Conservation (phyloP, 768 basidiomycete genomes). For the Mycena floridula region DNA sequence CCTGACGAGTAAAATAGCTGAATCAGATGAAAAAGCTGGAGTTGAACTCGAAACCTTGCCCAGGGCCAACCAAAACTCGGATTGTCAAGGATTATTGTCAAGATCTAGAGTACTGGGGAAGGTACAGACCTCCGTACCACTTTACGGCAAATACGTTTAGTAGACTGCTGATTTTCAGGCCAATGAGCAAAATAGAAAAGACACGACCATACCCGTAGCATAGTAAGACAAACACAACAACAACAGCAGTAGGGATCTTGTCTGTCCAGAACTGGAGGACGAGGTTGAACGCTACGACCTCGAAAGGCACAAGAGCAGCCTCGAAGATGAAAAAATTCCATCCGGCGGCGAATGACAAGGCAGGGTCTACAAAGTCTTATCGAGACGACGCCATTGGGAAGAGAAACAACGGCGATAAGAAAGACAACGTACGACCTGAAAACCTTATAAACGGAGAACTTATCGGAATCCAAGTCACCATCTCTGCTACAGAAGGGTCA, state of each 20-base stretch:
- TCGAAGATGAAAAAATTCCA: slow-evolving; percentile 55
- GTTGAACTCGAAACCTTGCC: too few relatives aligned
- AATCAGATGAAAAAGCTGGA: too few relatives aligned
- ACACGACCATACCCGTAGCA: slow-evolving; percentile 31
- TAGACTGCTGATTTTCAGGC: slow-evolving; percentile 18
- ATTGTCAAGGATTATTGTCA: slow-evolving; percentile 24
- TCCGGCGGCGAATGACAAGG: slow-evolving; percentile 48
- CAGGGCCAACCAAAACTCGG: slow-evolving; percentile 50
- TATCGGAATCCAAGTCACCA: slow-evolving; percentile 79
- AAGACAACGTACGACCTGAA: slow-evolving; percentile 1
- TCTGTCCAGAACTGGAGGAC: slow-evolving; percentile 50
- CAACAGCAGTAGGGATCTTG: slow-evolving; percentile 37
- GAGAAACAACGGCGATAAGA: background rate
- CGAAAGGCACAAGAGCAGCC: slow-evolving; percentile 37
- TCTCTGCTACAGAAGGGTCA: slow-evolving; percentile 49
- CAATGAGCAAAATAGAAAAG: background rate
- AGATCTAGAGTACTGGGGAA: background rate
- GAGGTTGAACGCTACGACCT: slow-evolving; percentile 50
- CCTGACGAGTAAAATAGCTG: too few relatives aligned
- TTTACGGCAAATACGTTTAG: slow-evolving; percentile 43
- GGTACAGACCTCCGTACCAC: slow-evolving; percentile 36
- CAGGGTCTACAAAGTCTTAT: slow-evolving; percentile 51
- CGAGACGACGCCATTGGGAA: slow-evolving; percentile 46
- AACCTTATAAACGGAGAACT: slow-evolving; percentile 62
- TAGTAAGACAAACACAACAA: slow-evolving; percentile 38